Evolutionary conservation across 495 filamentous ascomycete species (phyloP).

Genomic region (Aspergillus cristatus): DNA sequence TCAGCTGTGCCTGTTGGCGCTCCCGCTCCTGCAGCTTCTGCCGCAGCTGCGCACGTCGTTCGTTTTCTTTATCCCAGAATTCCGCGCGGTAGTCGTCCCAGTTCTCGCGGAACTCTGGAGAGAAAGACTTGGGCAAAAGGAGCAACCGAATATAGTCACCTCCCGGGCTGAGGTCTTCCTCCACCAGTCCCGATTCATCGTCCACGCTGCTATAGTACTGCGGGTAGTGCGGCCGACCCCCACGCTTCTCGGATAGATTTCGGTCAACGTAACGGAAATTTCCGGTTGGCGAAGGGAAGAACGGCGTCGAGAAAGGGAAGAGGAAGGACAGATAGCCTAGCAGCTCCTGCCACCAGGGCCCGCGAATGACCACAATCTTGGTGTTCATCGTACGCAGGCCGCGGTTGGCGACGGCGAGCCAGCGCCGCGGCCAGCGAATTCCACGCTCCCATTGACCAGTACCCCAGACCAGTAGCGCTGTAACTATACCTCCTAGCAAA

Average conservation of each 20-base stretch:
- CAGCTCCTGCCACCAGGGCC: conserved; percentile 73
- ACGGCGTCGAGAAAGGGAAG: conserved; percentile 61
- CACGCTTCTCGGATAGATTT: conserved; percentile 35
- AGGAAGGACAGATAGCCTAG: conserved; percentile 61
- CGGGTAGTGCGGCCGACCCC: conserved; percentile 27
- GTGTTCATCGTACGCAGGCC: conserved; percentile 87
- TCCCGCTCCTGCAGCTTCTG: conserved; percentile 56
- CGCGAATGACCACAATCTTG: conserved; percentile 83
- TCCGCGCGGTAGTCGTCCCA: conserved; percentile 91
- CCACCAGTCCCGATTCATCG: conserved; percentile 45
- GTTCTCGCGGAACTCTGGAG: conserved; percentile 88
- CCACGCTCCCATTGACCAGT: conserved; percentile 94
- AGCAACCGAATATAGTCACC: conserved; percentile 88
- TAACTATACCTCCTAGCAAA: conserved; percentile 78
- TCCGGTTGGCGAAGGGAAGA: conserved; percentile 50
- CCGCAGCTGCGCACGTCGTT: conserved; percentile 65
- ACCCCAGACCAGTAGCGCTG: conserved; percentile 74
- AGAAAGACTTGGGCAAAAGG: conserved; percentile 88
- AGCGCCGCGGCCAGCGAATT: conserved; percentile 86
- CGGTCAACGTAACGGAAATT: conserved; percentile 60
- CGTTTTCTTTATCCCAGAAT: conserved; percentile 96
- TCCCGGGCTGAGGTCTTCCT: conserved; percentile 80
- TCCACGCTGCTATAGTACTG: conserved; percentile 38
- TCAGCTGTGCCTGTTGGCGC: conserved; percentile 51
- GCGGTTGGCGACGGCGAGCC: conserved; percentile 79